These are phyloP conservation scores for Microbotryum silenes-acaulis DNA, from an alignment of 1,284 basidiomycete genomes.

Conservation along the genomic window DNA sequence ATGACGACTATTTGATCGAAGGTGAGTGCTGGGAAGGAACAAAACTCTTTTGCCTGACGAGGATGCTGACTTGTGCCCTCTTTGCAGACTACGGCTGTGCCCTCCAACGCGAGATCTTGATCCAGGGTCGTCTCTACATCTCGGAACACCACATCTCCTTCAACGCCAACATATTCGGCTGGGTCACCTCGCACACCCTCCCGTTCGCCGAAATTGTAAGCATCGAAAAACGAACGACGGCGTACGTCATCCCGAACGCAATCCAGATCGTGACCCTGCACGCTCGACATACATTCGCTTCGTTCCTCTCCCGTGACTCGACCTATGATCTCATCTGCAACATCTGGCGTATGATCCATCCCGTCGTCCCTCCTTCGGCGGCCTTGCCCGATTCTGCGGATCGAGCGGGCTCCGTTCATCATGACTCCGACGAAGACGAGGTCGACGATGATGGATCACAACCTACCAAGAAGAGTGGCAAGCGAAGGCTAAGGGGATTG, in stretches of 20 bases:
- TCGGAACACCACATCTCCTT: constrained; percentile 98
- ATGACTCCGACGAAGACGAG: constrained; percentile 34
- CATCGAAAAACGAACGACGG: constrained; percentile 97
- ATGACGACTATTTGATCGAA: constrained; percentile 97
- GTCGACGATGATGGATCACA: constrained; percentile 17
- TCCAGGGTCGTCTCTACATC: constrained; percentile 92
- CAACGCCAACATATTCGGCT: constrained; percentile 98
- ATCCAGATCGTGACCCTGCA: constrained; percentile 81
- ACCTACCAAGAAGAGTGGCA: constrained; percentile 22
- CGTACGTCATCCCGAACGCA: constrained; percentile 96
- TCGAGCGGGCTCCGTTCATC: neutral
- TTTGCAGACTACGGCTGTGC: constrained; percentile 89
- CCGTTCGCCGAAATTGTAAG: constrained; percentile 83
- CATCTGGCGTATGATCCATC: constrained; percentile 87
- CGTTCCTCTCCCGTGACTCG: constrained; percentile 91
- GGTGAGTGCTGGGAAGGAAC: constrained; percentile 38
- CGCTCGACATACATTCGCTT: constrained; percentile 76
- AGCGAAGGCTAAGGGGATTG: constrained; percentile 28
- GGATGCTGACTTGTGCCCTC: constrained; percentile 10
- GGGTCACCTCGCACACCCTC: constrained; percentile 92
- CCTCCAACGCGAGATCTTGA: constrained; percentile 86
- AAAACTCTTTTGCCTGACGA: neutral
- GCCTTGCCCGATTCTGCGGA: constrained; percentile 34
- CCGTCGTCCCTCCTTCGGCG: constrained; percentile 53
- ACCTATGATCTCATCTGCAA: constrained; percentile 94